A percentile compares a stretch with the other conserved stretches of the same genome.
These are phyloP conservation scores for Chenopodium berlandieri DNA, from an alignment of 148 eudicot genomes.

Conservation along the genomic window DNA sequence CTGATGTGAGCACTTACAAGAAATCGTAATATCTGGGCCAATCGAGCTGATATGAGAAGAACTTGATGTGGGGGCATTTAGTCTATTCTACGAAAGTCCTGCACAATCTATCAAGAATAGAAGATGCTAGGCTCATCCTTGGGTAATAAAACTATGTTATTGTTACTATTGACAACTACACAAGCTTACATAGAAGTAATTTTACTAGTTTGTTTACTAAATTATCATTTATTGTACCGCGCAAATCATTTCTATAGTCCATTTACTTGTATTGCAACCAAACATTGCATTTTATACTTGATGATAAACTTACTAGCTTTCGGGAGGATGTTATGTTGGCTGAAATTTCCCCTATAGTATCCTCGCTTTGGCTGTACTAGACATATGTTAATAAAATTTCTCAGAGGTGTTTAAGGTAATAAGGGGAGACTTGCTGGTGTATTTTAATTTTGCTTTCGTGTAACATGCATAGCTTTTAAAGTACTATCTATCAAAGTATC, in stretches of 20 bases:
- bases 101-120: not conserved
- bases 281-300: not conserved
- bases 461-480: no score
- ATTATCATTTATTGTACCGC: not conserved
- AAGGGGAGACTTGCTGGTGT: no score
- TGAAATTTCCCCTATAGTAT: no score
- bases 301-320: not conserved
- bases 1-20: slow-evolving; percentile 47
- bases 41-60: not conserved
- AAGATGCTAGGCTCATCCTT: not conserved
- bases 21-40: slow-evolving; percentile 6
- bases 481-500: no score
- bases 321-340: no score
- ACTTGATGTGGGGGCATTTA: not conserved
- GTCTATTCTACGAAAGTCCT: not conserved
- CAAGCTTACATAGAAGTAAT: not conserved
- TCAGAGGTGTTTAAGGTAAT: no score
- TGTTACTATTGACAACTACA: not conserved
- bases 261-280: not conserved
- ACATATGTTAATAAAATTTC: no score
- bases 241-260: not conserved
- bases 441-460: no score
- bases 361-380: no score
- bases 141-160: not conserved
- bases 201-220: not conserved